Percentiles rank a stretch among this genome's conserved stretches.
These are phyloP conservation scores for Pythium dissotocum DNA, from an alignment of 352 stramenopile genomes.

Conservation along the genomic window DNA sequence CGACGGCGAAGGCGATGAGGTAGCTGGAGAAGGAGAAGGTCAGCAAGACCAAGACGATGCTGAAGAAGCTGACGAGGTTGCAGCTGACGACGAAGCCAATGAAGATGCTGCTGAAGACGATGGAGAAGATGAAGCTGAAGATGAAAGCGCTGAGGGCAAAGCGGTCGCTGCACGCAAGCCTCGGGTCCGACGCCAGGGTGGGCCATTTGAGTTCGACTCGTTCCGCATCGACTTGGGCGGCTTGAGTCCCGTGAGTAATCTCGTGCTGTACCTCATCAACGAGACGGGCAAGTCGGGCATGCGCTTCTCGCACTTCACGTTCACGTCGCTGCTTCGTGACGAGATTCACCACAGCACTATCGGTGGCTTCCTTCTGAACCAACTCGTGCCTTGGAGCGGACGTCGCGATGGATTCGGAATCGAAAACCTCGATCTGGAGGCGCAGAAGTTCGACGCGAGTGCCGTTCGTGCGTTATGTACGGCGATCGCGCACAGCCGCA, in stretches of 20 bases:
- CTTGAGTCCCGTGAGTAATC: constrained; percentile 15
- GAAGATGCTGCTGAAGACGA: not conserved
- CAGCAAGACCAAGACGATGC: not conserved
- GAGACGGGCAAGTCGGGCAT: constrained; percentile 20
- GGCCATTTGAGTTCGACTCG: constrained; percentile 15
- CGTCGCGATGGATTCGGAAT: constrained; percentile 15
- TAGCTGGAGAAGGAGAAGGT: not conserved
- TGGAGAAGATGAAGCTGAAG: not conserved
- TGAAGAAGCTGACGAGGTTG: not conserved
- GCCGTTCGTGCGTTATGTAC: constrained; percentile 21
- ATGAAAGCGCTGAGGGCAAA: not conserved
- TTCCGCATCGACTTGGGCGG: constrained; percentile 14
- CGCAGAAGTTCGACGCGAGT: constrained; percentile 15
- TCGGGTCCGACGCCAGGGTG: constrained; percentile 7
- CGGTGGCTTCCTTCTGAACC: constrained; percentile 20
- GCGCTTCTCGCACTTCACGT: constrained; percentile 10
- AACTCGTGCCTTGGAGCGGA: constrained; percentile 22
- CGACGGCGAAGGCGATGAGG: not conserved
- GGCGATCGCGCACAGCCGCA: constrained; percentile 20
- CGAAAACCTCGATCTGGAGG: constrained; percentile 1
- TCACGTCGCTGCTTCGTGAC: constrained; percentile 11
- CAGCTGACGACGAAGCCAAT: not conserved
- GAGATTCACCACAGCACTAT: constrained; percentile 25
- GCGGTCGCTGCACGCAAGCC: not conserved
- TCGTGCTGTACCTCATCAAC: constrained; percentile 21